Evolutionary conservation across 352 stramenopile species (phyloP), one percentile per base, ranked within the genome.

Genomic region (Pythium brachiatum): DNA sequence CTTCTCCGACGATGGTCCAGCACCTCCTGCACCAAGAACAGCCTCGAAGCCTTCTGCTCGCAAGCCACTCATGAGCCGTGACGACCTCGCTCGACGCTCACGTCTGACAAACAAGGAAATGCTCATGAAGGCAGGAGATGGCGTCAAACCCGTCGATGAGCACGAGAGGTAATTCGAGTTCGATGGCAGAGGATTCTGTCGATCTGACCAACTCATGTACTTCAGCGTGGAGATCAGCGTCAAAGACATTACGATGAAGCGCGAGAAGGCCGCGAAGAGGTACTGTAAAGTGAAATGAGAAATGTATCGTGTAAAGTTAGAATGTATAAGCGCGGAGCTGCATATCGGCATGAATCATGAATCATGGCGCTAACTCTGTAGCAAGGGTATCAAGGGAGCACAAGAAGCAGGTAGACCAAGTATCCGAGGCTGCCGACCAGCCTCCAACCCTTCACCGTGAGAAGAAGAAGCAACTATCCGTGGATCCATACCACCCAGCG

Each of bases 61-160:
- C 41, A 92, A 92, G 51, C 75, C 85, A 6, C 70, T 94, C 0
- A 79, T 73, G 26, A 74, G 65, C 38, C 83, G 85, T 25, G 82
- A 94, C 27, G 85, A 94, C 47, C 74, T 94, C 50, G 70, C 84
- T 18, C 71, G 65, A 15, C 60, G 68, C 47, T 75, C 71, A 20
- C 72, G 81, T 27, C 48, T 90, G 26, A 94, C 84, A 26, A 92
- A 95, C 72, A 91, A 88, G 61, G 86, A 95, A 59, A 74, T 81
- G 58, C 64, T 95, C 39, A 68, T 91, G 78, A 72, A 86, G 51
- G 62, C 77, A 25, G 72, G 75, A 47, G 53, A 63, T 12, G 63
- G 70, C n/a, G 25, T 53, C 0, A 55, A 60, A 26, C 25, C 23
- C 13, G 46, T n/a, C 7, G 58, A 67, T 16, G 29, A 46, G 8